phyloP scores from a whole-genome alignment of 805 yeast species.

The Myxozyma geophila region DNA sequence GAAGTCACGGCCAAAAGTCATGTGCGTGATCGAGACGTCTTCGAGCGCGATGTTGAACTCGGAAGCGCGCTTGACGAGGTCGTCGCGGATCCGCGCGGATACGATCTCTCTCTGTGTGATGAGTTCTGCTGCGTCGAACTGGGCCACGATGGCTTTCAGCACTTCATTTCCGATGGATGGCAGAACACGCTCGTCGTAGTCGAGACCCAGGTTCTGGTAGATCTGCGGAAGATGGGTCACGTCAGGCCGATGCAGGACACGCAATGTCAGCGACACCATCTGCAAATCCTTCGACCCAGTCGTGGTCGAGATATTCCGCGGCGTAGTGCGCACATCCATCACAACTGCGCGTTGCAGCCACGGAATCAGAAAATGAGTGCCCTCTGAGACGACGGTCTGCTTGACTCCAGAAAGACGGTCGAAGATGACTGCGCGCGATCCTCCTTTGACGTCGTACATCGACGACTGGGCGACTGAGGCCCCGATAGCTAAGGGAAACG shows the following conservation, averaged over 20 bases:
- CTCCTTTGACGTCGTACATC: slow-evolving; percentile 94
- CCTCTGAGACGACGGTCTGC: slow-evolving; percentile 89
- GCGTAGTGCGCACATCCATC: slow-evolving; percentile 91
- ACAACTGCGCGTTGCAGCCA: slow-evolving; percentile 93
- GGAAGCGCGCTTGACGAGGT: slow-evolving; percentile 76
- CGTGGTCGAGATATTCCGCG: slow-evolving; percentile 88
- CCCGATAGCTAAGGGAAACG: slow-evolving; percentile 48
- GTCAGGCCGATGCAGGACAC: slow-evolving; percentile 94
- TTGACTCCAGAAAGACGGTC: slow-evolving; percentile 91
- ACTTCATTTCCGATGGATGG: slow-evolving; percentile 94
- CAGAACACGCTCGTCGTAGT: slow-evolving; percentile 91
- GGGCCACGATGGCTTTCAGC: slow-evolving; percentile 86
- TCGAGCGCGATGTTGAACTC: slow-evolving; percentile 92
- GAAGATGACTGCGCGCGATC: slow-evolving; percentile 92
- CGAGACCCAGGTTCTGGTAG: slow-evolving; percentile 88
- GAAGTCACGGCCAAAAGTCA: slow-evolving; percentile 95
- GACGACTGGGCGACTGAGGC: slow-evolving; percentile 77
- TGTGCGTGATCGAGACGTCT: slow-evolving; percentile 96
- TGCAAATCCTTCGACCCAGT: slow-evolving; percentile 98
- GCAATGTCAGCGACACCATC: slow-evolving; percentile 87
- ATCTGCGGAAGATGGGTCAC: slow-evolving; percentile 79
- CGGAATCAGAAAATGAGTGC: slow-evolving; percentile 92
- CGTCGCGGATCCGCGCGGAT: slow-evolving; percentile 84
- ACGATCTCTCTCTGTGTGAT: slow-evolving; percentile 97
- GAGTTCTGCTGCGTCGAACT: slow-evolving; percentile 93